Evolutionary conservation across 257 asterid species (phyloP).

Genomic region (Oldenlandia corymbosa): DNA sequence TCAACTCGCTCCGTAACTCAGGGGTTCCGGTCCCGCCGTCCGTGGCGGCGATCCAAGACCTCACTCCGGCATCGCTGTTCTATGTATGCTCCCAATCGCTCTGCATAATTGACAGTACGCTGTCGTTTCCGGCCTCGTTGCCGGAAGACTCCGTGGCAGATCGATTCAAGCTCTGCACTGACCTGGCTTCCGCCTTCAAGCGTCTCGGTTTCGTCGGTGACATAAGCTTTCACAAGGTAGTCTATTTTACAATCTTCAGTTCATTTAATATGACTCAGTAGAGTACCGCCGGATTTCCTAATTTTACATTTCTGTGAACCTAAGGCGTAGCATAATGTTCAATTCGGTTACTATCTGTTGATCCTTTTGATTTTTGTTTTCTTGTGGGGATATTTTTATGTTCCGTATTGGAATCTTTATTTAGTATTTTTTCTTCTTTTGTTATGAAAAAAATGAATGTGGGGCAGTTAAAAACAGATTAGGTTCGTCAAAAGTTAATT

Average conservation of each 20-base stretch:
- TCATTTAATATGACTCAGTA: not conserved
- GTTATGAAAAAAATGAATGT: not conserved
- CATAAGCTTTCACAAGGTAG: constrained; percentile 59
- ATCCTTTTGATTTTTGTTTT: not conserved
- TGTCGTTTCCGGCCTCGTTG: constrained; percentile 35
- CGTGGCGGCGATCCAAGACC: constrained; percentile 39
- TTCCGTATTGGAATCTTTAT: not conserved
- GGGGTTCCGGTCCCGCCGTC: constrained; percentile 51
- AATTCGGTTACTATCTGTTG: too few species aligned
- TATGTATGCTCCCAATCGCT: constrained; percentile 42
- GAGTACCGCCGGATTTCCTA: not conserved
- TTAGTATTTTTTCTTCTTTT: not conserved
- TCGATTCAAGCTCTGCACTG: constrained; percentile 44
- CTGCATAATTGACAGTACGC: constrained; percentile 30
- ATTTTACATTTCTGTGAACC: not conserved
- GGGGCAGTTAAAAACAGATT: too few species aligned
- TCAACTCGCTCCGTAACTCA: constrained; percentile 42
- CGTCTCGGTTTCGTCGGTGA: constrained; percentile 43
- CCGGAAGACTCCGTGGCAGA: constrained; percentile 52
- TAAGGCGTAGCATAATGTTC: too few species aligned
- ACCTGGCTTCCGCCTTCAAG: constrained; percentile 43
- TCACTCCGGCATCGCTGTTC: constrained; percentile 41
- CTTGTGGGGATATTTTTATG: not conserved
- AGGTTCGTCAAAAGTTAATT: not conserved
- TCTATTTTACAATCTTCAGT: not conserved